Evolutionary conservation across 768 basidiomycete species (phyloP), one percentile per base, ranked within the genome.

Genomic region (Coprinellus micaceus): DNA sequence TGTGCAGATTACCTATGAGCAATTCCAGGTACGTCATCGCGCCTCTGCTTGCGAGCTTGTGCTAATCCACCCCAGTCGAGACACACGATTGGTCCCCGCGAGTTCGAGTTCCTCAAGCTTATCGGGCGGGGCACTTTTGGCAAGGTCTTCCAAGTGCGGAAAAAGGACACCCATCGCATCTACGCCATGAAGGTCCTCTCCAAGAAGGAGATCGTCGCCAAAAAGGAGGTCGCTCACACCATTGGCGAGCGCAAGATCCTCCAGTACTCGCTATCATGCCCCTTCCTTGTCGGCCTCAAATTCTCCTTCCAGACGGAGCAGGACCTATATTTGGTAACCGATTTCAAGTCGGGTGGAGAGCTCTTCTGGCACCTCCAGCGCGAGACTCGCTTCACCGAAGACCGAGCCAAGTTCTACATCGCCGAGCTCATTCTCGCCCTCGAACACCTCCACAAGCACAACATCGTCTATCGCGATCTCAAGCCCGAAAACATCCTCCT

Each of bases 181-280:
- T 99, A 98, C 76, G 97, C 97, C 51, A 98, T 99, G 96, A 99
- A 99, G 68, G 92, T 98, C 55, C 81, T 99, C 37, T 95, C 92
- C 29, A 99, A 99, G 77, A 95, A 93, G 78, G 97, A 99, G 73
- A 98, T 99, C 64, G 85, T 98, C 53, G 95, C 92, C 24, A 98
- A 98, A 80, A 98, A 98, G 73, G 97, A 99, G 71, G 94, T 99
- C 44, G 96, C 96, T 9, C 97, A 99, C 71, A 99, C 97, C 15
- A 98, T 99, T 55, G 97, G 97, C 63, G 97, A 99, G 73, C 88
- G 97, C 72, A 98, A 98, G 78, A 98, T 99, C 68, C 82, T 98
- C 30, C 96, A 98, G 67, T 83, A 89, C 26, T 94, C 91, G 15
- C 71, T 95, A 29, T 93, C 97, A 59, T 94, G 87, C 9, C 97